Evolutionary conservation across 208 protist species (phyloP).

Genomic region (Trypanosoma grayi): DNA sequence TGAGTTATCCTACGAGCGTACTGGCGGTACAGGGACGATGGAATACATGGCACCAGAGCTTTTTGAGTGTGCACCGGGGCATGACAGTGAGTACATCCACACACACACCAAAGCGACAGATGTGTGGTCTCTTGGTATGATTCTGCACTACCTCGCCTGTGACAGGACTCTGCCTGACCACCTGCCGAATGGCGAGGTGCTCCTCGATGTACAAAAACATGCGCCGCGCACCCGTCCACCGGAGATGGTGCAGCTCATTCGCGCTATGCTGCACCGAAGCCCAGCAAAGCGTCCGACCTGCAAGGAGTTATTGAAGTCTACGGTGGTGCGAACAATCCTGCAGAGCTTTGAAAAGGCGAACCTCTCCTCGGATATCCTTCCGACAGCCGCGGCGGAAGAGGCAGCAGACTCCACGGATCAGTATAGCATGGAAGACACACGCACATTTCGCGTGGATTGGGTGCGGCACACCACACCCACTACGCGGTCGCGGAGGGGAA

Average conservation of each 20-base stretch:
- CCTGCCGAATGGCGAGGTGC: slow-evolving; percentile 41
- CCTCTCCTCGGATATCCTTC: slow-evolving; percentile 21
- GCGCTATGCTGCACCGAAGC: slow-evolving; percentile 74
- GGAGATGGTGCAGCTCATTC: slow-evolving; percentile 80
- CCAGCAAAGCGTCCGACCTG: slow-evolving; percentile 68
- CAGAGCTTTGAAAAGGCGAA: slow-evolving; percentile 61
- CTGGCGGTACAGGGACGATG: slow-evolving; percentile 81
- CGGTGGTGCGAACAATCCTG: slow-evolving; percentile 71
- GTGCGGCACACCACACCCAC: slow-evolving; percentile 1
- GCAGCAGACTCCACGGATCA: not conserved
- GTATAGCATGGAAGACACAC: not conserved
- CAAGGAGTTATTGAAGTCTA: slow-evolving; percentile 69
- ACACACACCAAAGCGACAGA: slow-evolving; percentile 71
- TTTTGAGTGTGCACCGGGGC: slow-evolving; percentile 42
- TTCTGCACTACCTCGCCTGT: slow-evolving; percentile 82
- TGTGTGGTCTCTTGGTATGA: slow-evolving; percentile 89
- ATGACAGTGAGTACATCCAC: slow-evolving; percentile 49
- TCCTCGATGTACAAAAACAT: slow-evolving; percentile 31
- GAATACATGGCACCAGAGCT: slow-evolving; percentile 92
- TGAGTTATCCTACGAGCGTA: slow-evolving; percentile 65
- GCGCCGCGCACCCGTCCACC: slow-evolving; percentile 50
- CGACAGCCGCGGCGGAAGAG: slow-evolving; percentile 5
- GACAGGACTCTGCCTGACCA: slow-evolving; percentile 47
- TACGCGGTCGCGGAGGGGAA: not conserved
- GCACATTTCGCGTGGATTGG: slow-evolving; percentile 10